A percentile compares a stretch with the other conserved stretches of the same genome.
phyloP scores from a whole-genome alignment of 805 yeast genomes.

The Maudiozyma pseudohumilis region DNA sequence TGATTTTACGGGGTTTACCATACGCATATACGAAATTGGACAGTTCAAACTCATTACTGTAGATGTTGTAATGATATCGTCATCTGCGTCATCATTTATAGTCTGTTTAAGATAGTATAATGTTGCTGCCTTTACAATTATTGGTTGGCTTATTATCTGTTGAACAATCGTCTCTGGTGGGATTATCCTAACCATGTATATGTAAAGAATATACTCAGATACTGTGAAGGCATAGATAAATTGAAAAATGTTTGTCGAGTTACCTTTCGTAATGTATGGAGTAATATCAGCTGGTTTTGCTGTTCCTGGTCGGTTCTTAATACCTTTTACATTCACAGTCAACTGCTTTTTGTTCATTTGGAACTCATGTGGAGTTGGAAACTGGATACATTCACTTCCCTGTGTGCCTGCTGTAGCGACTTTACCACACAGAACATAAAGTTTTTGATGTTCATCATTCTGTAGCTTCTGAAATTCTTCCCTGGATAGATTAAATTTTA shows the following conservation, averaged over 20 bases:
- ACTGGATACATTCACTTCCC: conserved; percentile 54
- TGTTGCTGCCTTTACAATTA: conserved; percentile 44
- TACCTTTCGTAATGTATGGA: conserved; percentile 28
- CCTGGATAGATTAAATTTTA: conserved; percentile 35
- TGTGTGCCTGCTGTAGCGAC: conserved; percentile 18
- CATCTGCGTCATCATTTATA: conserved; percentile 37
- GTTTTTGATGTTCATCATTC: conserved; percentile 23
- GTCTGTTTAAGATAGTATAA: conserved; percentile 26
- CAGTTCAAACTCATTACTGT: conserved; percentile 62
- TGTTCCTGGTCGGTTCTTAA: conserved; percentile 68
- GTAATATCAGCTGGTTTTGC: conserved; percentile 78
- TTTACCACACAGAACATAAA: conserved; percentile 49
- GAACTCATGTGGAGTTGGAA: conserved; percentile 65
- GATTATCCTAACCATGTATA: conserved; percentile 47
- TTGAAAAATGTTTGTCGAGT: conserved; percentile 35
- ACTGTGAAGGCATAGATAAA: conserved; percentile 51
- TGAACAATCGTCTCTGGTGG: conserved; percentile 35
- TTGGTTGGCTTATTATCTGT: conserved; percentile 37
- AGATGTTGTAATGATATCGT: conserved; percentile 57
- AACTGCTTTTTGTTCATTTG: conserved; percentile 44
- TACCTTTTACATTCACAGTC: conserved; percentile 55
- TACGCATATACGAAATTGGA: conserved; percentile 64
- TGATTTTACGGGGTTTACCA: conserved; percentile 65
- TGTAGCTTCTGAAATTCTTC: conserved; percentile 34
- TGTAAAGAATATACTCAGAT: conserved; percentile 39